A percentile compares a stretch with the other conserved stretches of the same genome.
Conservation (phyloP, 108 stramenopile species). For the Fragilaria radians region DNA sequence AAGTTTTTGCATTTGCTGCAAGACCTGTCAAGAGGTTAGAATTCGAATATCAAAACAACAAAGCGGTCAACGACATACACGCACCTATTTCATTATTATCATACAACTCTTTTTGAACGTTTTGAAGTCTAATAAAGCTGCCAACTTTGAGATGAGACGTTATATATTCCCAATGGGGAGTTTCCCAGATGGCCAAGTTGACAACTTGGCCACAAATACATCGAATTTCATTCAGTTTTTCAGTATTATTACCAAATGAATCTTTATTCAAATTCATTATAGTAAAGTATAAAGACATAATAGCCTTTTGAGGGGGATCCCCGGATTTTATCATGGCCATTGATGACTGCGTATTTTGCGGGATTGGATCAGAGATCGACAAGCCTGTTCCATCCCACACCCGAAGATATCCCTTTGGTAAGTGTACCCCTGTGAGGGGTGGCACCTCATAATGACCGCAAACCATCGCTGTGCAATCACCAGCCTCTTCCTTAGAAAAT, state of each 20-base stretch:
- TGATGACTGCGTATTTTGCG: conserved; percentile 12
- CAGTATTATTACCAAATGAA: conserved; percentile 6
- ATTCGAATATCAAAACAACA: not conserved
- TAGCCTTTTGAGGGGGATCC: conserved; percentile 49
- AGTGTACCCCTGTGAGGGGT: not conserved
- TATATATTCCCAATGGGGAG: conserved; percentile 63
- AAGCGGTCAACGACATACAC: conserved; percentile 5
- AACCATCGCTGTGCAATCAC: conserved; percentile 68
- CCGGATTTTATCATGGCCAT: conserved; percentile 10
- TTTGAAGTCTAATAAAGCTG: conserved; percentile 68
- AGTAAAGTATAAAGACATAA: conserved; percentile 11
- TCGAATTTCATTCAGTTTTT: conserved; percentile 6
- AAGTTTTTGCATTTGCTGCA: conserved; percentile 43
- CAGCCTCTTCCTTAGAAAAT: conserved; percentile 32
- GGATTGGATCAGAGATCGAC: conserved; percentile 58
- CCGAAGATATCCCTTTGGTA: conserved; percentile 55
- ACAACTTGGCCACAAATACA: conserved; percentile 64
- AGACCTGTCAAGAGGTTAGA: conserved; percentile 13
- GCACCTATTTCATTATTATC: conserved; percentile 17
- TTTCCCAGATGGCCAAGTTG: conserved; percentile 75
- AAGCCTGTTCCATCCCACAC: conserved; percentile 86
- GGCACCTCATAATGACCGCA: conserved; percentile 30
- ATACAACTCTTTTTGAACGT: conserved; percentile 40
- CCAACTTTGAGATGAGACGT: conserved; percentile 40
- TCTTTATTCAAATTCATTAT: not conserved